A percentile compares a stretch with the other conserved stretches of the same genome.
phyloP scores from a whole-genome alignment of 371 early-diverging fungal species.

The Mortierella sp. region DNA sequence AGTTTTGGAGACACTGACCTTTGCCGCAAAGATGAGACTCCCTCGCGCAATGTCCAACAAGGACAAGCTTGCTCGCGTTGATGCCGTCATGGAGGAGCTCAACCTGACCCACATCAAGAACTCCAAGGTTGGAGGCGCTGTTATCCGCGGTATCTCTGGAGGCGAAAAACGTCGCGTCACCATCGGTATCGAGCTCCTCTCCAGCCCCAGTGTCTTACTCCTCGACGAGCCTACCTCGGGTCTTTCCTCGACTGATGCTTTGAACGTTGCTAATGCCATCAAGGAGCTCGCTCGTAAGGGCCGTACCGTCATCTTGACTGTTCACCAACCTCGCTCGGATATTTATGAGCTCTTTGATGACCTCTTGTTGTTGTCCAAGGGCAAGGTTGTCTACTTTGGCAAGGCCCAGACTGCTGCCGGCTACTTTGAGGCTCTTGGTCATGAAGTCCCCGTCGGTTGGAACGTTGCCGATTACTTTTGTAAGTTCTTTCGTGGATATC shows the following conservation, averaged over 20 bases:
- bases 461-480: constrained; percentile 91
- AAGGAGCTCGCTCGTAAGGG: constrained; percentile 83
- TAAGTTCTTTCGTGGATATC: constrained; percentile 6
- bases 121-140: constrained; percentile 86
- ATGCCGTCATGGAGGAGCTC: constrained; percentile 83
- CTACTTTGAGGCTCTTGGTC: constrained; percentile 79
- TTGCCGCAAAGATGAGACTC: constrained; percentile 82
- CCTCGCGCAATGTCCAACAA: constrained; percentile 72
- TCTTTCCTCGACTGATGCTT: constrained; percentile 91
- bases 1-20: constrained; percentile 84
- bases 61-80: constrained; percentile 72
- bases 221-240: constrained; percentile 68
- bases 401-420: constrained; percentile 63
- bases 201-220: constrained; percentile 69
- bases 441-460: constrained; percentile 87
- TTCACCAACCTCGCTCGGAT: constrained; percentile 95
- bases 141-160: constrained; percentile 79
- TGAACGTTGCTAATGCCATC: constrained; percentile 88
- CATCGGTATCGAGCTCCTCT: constrained; percentile 79
- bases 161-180: constrained; percentile 78
- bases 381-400: constrained; percentile 86
- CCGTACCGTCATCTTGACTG: constrained; percentile 91
- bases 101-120: constrained; percentile 85
- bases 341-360: constrained; percentile 90
- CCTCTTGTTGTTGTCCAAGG: constrained; percentile 87